Evolutionary conservation across 352 stramenopile species (phyloP).

Genomic region (Pythium chondricola): DNA sequence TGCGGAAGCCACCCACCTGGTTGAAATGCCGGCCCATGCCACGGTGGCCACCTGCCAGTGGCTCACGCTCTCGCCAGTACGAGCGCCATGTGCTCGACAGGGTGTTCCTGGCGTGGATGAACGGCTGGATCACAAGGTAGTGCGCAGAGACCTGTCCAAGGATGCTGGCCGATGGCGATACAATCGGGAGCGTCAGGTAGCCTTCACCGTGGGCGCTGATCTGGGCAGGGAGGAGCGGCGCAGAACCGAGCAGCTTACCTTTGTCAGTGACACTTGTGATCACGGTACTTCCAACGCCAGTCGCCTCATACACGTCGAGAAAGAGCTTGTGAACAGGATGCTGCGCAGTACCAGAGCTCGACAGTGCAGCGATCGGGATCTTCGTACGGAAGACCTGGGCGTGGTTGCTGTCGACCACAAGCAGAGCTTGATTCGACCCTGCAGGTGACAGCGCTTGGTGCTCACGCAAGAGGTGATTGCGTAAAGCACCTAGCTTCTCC

Average conservation of each 20-base stretch:
- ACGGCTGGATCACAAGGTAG: constrained; percentile 50
- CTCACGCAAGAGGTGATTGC: constrained; percentile 35
- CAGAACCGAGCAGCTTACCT: constrained; percentile 27
- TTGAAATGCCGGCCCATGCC: constrained; percentile 76
- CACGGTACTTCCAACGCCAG: background rate
- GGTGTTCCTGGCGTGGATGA: constrained; percentile 50
- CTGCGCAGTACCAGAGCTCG: background rate
- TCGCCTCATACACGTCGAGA: constrained; percentile 18
- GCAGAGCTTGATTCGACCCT: background rate
- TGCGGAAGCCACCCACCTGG: constrained; percentile 49
- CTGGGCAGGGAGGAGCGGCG: constrained; percentile 41
- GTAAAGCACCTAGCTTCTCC: constrained; percentile 23
- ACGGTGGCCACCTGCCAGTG: constrained; percentile 59
- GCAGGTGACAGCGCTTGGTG: constrained; percentile 8
- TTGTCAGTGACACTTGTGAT: constrained; percentile 7
- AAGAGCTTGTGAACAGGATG: constrained; percentile 22
- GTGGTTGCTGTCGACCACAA: constrained; percentile 16
- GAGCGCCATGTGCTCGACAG: constrained; percentile 50
- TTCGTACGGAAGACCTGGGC: constrained; percentile 51
- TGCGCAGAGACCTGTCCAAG: constrained; percentile 44
- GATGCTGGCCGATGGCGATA: constrained; percentile 14
- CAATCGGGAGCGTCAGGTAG: constrained; percentile 44
- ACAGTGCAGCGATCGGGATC: constrained; percentile 17
- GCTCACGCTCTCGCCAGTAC: constrained; percentile 54
- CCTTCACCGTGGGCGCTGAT: constrained; percentile 46